phyloP scores from a whole-genome alignment of 2,329 filamentous ascomycete species.

The Colletotrichum zoysiae region DNA sequence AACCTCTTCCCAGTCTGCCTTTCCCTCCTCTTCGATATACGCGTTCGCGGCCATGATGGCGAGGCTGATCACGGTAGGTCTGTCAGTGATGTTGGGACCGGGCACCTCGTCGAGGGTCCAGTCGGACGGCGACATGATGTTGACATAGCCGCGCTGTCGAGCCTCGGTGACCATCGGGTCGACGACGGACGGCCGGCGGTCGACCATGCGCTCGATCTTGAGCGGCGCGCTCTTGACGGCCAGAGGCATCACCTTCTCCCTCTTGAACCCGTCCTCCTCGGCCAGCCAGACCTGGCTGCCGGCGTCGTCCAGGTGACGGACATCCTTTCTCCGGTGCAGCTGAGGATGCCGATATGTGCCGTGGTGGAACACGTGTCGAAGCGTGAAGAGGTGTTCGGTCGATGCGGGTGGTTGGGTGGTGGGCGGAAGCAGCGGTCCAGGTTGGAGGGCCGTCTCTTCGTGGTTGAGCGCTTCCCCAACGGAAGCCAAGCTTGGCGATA shows the following conservation, averaged over 20 bases:
- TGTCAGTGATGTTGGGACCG: slow-evolving; percentile 87
- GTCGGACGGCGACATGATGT: slow-evolving; percentile 76
- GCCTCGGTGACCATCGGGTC: slow-evolving; percentile 83
- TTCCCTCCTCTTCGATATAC: slow-evolving; percentile 80
- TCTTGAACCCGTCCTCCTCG: slow-evolving; percentile 67
- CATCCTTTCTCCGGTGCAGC: slow-evolving; percentile 82
- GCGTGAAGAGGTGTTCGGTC: slow-evolving; percentile 71
- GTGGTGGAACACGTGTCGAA: slow-evolving; percentile 94
- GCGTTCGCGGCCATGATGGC: slow-evolving; percentile 92
- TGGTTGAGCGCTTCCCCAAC: slow-evolving; percentile 49
- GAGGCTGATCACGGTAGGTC: slow-evolving; percentile 84
- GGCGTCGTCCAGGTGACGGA: slow-evolving; percentile 66
- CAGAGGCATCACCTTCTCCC: slow-evolving; percentile 66
- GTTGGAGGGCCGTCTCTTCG: slow-evolving; percentile 59
- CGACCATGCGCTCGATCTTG: slow-evolving; percentile 83
- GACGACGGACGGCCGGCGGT: slow-evolving; percentile 81
- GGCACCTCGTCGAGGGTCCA: slow-evolving; percentile 87
- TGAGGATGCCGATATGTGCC: slow-evolving; percentile 83
- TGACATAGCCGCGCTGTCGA: slow-evolving; percentile 75
- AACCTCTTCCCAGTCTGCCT: slow-evolving; percentile 87
- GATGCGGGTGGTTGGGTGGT: slow-evolving; percentile 59
- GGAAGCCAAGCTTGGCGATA: slow-evolving; percentile 60
- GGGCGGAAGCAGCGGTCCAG: slow-evolving; percentile 55
- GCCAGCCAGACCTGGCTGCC: slow-evolving; percentile 69
- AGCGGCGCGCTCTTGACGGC: slow-evolving; percentile 73